phyloP scores from a whole-genome alignment of 176 grass and related monocot species.

The Leersia perrieri region DNA sequence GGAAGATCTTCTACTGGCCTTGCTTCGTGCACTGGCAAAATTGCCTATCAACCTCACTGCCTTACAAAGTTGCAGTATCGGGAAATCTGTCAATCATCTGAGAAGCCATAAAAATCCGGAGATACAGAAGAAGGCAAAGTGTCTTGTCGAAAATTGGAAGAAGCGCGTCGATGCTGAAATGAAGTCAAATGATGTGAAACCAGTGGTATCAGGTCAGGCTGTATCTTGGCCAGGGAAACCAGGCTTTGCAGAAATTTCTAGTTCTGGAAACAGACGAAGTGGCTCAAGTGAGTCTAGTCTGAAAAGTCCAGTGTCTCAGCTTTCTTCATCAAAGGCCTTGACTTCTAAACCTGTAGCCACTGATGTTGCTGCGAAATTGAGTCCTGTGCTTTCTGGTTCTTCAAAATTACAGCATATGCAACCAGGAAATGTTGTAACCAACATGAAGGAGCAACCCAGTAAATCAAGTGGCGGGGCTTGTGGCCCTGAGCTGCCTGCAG shows the following conservation, averaged over 20 bases:
- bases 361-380: constrained; percentile 41
- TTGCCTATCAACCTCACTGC: constrained; percentile 91
- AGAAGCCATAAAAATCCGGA: constrained; percentile 81
- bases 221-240: constrained; percentile 64
- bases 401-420: constrained; percentile 35
- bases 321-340: constrained; percentile 47
- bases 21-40: constrained; percentile 81
- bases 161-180: constrained; percentile 96
- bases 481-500: constrained; percentile 39
- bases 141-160: constrained; percentile 92
- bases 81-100: constrained; percentile 91
- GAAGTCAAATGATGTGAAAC: constrained; percentile 79
- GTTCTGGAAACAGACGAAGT: constrained; percentile 62
- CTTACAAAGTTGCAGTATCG: constrained; percentile 82
- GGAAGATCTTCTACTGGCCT: constrained; percentile 68
- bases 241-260: constrained; percentile 64
- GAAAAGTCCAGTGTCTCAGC: constrained; percentile 42
- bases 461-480: constrained; percentile 30
- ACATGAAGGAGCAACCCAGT: constrained; percentile 42
- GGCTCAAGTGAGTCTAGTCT: constrained; percentile 53
- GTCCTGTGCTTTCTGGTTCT: constrained; percentile 11
- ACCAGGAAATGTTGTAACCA: constrained; percentile 3
- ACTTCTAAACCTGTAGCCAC: constrained; percentile 38
- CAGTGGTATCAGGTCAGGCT: constrained; percentile 53
- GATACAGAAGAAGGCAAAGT: constrained; percentile 89